A percentile compares a stretch with the other conserved stretches of the same genome.
phyloP scores from a whole-genome alignment of 257 asterid species.

The Solanum virginianum region DNA sequence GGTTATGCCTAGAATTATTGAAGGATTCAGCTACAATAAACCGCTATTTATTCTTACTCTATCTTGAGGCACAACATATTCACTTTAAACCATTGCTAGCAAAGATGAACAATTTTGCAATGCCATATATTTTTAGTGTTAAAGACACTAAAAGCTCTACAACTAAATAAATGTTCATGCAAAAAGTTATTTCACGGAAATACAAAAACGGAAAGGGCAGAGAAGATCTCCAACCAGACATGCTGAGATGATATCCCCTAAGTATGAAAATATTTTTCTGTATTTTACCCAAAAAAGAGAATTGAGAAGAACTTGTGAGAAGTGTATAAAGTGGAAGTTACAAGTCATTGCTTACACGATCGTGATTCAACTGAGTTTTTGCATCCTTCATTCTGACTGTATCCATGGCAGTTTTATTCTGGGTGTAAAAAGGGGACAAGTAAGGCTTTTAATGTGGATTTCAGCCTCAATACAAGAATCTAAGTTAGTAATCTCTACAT shows the following conservation, averaged over 20 bases:
- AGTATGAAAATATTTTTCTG: background rate
- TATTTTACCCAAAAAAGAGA: background rate
- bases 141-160: background rate
- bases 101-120: background rate
- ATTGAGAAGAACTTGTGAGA: background rate
- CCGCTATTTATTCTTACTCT: background rate
- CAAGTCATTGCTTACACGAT: background rate
- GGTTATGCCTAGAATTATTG: background rate
- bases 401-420: background rate
- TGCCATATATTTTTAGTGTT: background rate
- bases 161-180: background rate
- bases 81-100: background rate
- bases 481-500: conserved; percentile 4
- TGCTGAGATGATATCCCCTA: background rate
- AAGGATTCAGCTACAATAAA: background rate
- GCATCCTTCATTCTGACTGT: background rate
- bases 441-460: conserved; percentile 34
- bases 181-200: background rate
- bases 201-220: background rate
- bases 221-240: background rate
- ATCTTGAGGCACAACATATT: background rate
- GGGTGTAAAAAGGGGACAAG: background rate
- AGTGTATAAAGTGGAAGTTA: background rate
- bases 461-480: background rate
- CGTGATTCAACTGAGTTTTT: background rate